Percentiles rank a stretch among this genome's conserved stretches.
Evolutionary conservation across 352 stramenopile species (phyloP).

Genomic region (Globisporangium carolinianum): DNA sequence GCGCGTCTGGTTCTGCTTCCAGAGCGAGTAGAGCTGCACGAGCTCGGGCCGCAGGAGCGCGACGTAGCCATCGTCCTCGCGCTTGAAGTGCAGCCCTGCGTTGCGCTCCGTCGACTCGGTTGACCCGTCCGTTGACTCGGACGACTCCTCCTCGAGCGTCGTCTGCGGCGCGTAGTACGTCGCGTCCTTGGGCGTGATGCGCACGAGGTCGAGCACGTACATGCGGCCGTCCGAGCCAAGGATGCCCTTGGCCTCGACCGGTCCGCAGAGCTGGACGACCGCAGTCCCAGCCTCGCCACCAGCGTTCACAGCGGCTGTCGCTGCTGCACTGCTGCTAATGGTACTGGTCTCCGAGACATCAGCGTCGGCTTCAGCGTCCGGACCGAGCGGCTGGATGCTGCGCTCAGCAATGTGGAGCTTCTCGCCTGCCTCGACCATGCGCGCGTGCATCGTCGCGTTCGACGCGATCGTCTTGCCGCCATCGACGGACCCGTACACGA

Average conservation of each 20-base stretch:
- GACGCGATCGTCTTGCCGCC: conserved; percentile 82
- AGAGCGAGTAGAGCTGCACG: conserved; percentile 86
- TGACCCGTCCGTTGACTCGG: conserved; percentile 22
- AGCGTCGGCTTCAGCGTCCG: conserved; percentile 17
- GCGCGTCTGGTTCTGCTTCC: conserved; percentile 82
- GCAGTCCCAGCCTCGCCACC: conserved; percentile 49
- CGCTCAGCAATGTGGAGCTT: conserved; percentile 88
- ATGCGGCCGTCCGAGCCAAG: conserved; percentile 90
- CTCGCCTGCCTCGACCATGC: conserved; percentile 77
- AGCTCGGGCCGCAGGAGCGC: conserved; percentile 91
- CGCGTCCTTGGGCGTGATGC: conserved; percentile 92
- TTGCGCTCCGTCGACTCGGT: conserved; percentile 24
- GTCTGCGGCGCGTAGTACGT: conserved; percentile 81
- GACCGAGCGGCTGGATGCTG: conserved; percentile 70
- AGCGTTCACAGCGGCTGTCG: conserved; percentile 13
- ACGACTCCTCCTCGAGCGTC: background rate
- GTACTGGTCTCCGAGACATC: conserved; percentile 10
- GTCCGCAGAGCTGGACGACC: conserved; percentile 79
- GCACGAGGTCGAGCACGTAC: conserved; percentile 94
- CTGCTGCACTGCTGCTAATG: conserved; percentile 3
- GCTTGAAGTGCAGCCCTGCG: conserved; percentile 56
- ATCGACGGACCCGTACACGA: conserved; percentile 94
- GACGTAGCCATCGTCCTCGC: conserved; percentile 83
- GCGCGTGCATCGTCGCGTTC: conserved; percentile 90
- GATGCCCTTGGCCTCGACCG: conserved; percentile 95